Evolutionary conservation across 2,329 filamentous ascomycete species (phyloP).

Genomic region (Verticillium longisporum): DNA sequence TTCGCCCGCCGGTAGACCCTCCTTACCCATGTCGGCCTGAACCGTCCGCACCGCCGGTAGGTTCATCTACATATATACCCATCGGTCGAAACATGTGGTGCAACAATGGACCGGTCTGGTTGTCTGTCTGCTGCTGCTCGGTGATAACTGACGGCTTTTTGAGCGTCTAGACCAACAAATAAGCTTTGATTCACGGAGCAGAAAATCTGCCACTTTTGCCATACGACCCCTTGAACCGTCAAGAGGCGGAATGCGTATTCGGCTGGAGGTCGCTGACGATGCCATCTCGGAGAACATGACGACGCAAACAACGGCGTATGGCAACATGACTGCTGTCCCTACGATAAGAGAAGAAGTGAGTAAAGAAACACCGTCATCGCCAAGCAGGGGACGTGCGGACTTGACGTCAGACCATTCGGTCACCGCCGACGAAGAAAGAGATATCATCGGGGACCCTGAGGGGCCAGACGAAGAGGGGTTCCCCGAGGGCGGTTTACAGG

Average conservation of each 20-base stretch:
- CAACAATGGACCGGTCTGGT: background rate
- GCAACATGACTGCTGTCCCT: background rate
- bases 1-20: background rate
- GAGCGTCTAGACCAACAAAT: background rate
- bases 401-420: background rate
- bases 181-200: background rate
- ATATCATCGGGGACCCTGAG: slow-evolving; percentile 17
- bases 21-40: background rate
- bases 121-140: background rate
- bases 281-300: background rate
- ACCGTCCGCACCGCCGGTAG: background rate
- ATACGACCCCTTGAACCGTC: background rate
- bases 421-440: slow-evolving; percentile 11
- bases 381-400: background rate
- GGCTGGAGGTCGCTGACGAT: background rate
- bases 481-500: slow-evolving; percentile 73
- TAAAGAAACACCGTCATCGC: background rate
- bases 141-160: background rate
- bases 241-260: background rate
- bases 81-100: background rate
- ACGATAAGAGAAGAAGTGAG: background rate
- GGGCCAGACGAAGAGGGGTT: slow-evolving; percentile 45
- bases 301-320: background rate
- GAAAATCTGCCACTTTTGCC: background rate
- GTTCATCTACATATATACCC: background rate